Evolutionary conservation across 2,329 filamentous ascomycete genomes (phyloP), one percentile per base, ranked within the genome.

Genomic region (Lasiodiplodia theobromae): DNA sequence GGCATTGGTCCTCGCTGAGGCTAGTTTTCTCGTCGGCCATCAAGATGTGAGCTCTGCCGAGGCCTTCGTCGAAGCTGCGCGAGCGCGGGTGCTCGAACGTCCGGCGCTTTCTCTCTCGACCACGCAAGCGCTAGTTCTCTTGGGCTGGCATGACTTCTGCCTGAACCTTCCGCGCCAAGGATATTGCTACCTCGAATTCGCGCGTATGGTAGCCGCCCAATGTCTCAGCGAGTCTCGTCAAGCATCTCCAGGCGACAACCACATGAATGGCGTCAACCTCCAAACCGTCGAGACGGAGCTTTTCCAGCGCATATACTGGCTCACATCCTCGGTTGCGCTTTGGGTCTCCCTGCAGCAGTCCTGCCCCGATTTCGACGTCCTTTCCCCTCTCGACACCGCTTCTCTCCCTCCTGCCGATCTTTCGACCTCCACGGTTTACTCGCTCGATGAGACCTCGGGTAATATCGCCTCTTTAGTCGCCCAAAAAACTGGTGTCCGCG

Each of bases 191-290:
- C 57, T 60, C 23, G 57, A 60, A 25, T 40, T 60, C 23, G 57
- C 57, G 3, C 57, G 57, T 5, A 47, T 60, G 23, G 28, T 60
- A 7, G 38, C 57, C 5, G 73, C 76, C 21, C 78, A 79, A 4
- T 72, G 79, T 16, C 76, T 79, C 18, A 74, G 74, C n/a, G 80
- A 77, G 69, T 80, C 78, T 67, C 73, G 80, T 54, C 67, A 69
- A 38, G n/a, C 34, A 40, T 68, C 62, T 18, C 52, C 49, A 34
- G 70, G 73, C 1, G 73, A 71, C n/a, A 77, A 78, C 47, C 77
- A 78, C 38, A 81, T 82, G 70, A 82, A 82, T 28, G 81, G 80
- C 11, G 76, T 82, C 54, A 79, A 81, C 49, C 76, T 82, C 2
- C 77, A 76, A 56, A 77, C 79, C 54, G 78, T 82, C 8, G 81